Percentiles rank a stretch among this genome's conserved stretches.
These are phyloP conservation scores for Ceratobasidium papillatum DNA, from an alignment of 1,284 basidiomycete genomes.

Conservation along the genomic window DNA sequence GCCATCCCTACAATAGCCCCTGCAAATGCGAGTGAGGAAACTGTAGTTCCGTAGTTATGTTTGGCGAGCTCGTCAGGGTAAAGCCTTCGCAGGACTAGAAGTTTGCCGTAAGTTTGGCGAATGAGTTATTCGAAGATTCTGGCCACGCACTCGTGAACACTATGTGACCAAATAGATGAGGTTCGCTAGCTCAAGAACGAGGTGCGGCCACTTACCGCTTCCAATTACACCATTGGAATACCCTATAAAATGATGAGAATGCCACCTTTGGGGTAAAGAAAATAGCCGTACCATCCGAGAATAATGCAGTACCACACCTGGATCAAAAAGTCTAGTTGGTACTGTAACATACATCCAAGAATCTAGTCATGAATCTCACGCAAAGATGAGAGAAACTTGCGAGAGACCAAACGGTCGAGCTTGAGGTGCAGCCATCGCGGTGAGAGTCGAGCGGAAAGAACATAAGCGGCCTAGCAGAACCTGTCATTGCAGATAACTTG, in stretches of 20 bases:
- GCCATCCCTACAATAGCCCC: conserved; percentile 75
- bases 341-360: conserved; percentile 7
- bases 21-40: conserved; percentile 77
- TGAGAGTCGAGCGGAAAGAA: background rate
- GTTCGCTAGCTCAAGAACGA: background rate
- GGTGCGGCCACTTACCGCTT: conserved; percentile 60
- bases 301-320: conserved; percentile 84
- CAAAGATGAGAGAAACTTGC: conserved; percentile 78
- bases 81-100: conserved; percentile 19
- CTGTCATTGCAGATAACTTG: background rate
- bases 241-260: conserved; percentile 56
- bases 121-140: background rate
- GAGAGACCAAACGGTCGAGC: conserved; percentile 49
- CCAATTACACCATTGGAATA: conserved; percentile 85
- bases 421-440: conserved; percentile 3
- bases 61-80: conserved; percentile 10
- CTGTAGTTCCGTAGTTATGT: conserved; percentile 63
- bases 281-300: conserved; percentile 76
- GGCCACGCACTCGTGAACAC: conserved; percentile 70
- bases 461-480: background rate
- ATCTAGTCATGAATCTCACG: conserved; percentile 58
- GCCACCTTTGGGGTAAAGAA: conserved; percentile 19
- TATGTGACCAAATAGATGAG: conserved; percentile 47
- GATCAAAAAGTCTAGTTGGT: conserved; percentile 60
- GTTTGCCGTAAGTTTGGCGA: background rate